A percentile compares a stretch with the other conserved stretches of the same genome.
These are phyloP conservation scores for Chlorella sp. DNA, from an alignment of 139 green algal species.

Conservation along the genomic window DNA sequence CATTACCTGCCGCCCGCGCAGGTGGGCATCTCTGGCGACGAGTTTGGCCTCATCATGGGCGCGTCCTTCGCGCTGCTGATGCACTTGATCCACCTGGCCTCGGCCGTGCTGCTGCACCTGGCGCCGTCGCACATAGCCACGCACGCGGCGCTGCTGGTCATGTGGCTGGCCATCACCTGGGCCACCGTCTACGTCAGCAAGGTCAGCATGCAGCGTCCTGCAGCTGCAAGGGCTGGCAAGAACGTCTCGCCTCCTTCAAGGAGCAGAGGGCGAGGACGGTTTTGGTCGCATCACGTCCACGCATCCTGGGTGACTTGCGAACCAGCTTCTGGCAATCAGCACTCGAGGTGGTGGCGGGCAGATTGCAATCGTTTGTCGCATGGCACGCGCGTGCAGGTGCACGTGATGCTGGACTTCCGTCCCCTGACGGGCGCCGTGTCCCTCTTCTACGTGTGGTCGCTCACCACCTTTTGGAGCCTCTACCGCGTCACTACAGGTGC, in stretches of 20 bases:
- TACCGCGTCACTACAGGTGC: not conserved
- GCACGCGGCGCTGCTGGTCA: not conserved
- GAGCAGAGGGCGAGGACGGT: no score
- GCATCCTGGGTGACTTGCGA: no score
- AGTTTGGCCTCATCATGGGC: not conserved
- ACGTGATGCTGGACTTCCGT: constrained; percentile 11
- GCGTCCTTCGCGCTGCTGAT: not conserved
- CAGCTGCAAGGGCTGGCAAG: no score
- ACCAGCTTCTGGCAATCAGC: no score
- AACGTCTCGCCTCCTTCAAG: no score
- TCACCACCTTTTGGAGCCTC: not conserved
- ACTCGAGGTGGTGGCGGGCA: no score
- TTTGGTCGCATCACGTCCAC: no score
- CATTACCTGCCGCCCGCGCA: not conserved
- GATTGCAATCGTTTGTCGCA: no score
- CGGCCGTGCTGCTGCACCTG: not conserved
- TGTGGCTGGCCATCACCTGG: not conserved
- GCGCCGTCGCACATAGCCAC: not conserved
- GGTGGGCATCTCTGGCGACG: not conserved
- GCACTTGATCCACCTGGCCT: not conserved
- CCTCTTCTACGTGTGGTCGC: not conserved
- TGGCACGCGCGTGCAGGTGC: no score
- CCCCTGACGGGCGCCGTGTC: not conserved
- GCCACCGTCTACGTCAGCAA: no score
- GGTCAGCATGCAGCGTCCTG: no score